phyloP scores from a whole-genome alignment of 2,329 filamentous ascomycete genomes.

The Colletotrichum nymphaeae region DNA sequence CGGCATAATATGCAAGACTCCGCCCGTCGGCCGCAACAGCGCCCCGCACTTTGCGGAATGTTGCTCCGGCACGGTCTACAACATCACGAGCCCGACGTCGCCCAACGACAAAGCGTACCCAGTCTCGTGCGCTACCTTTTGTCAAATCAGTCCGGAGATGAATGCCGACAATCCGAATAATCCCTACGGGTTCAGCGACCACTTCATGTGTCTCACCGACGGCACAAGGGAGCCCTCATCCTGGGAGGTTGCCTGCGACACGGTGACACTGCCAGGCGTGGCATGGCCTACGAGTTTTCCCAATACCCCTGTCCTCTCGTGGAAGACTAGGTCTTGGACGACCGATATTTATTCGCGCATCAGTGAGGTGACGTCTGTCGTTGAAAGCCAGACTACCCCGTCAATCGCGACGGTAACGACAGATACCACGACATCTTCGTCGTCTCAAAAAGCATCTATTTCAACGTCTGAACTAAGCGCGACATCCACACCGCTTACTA shows the following conservation, averaged over 20 bases:
- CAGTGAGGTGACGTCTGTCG: neutral
- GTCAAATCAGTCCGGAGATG: conserved; percentile 5
- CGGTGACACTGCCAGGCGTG: neutral
- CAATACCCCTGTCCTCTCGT: neutral
- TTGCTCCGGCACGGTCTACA: conserved; percentile 21
- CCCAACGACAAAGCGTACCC: neutral
- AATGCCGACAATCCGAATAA: neutral
- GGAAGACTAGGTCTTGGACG: conserved; percentile 4
- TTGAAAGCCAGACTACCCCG: neutral
- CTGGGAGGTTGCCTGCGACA: conserved; percentile 16
- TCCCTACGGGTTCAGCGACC: conserved; percentile 4
- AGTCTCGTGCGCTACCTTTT: conserved; percentile 20
- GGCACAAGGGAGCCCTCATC: neutral
- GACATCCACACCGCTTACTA: neutral
- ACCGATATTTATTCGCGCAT: neutral
- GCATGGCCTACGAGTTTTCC: neutral
- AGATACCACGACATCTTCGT: neutral
- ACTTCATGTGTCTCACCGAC: conserved; percentile 29
- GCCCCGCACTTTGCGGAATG: conserved; percentile 11
- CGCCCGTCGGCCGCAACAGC: neutral
- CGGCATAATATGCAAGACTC: conserved; percentile 22
- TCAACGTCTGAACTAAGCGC: neutral
- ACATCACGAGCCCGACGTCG: conserved; percentile 2
- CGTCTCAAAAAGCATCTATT: neutral
- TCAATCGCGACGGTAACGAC: neutral